A percentile compares a stretch with the other conserved stretches of the same genome.
Conservation (phyloP, 1,284 basidiomycete species). For the Cryptococcus depauperatus region DNA sequence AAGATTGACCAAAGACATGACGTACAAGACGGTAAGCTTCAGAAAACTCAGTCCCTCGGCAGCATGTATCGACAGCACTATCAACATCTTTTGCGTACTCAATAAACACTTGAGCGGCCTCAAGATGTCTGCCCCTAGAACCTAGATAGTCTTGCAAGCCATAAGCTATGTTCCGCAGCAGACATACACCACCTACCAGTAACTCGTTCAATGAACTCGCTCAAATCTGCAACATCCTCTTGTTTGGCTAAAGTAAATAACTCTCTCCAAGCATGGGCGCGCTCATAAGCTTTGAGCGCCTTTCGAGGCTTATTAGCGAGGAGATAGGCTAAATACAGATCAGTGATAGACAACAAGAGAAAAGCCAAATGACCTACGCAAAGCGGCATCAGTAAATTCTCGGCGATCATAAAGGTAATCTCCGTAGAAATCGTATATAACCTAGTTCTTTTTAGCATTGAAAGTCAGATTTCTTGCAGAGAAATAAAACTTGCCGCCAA, state of each 20-base stretch:
- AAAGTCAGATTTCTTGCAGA: not conserved
- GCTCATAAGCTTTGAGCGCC: conserved; percentile 77
- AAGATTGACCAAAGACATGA: not conserved
- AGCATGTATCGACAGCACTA: conserved; percentile 66
- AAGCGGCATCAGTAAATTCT: conserved; percentile 74
- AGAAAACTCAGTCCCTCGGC: conserved; percentile 70
- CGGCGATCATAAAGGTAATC: conserved; percentile 79
- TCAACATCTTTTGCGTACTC: conserved; percentile 77
- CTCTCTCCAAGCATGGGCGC: conserved; percentile 79
- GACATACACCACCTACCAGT: conserved; percentile 63
- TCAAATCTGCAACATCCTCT: conserved; percentile 52
- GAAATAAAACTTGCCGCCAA: conserved; percentile 53
- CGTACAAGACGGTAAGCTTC: conserved; percentile 75
- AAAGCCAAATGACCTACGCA: conserved; percentile 52
- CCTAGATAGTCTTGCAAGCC: conserved; percentile 60
- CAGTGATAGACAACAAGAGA: not conserved
- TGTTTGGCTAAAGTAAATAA: conserved; percentile 68
- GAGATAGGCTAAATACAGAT: conserved; percentile 55
- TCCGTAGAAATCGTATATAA: conserved; percentile 70
- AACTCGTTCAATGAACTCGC: conserved; percentile 61
- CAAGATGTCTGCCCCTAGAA: conserved; percentile 66
- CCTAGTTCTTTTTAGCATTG: conserved; percentile 40
- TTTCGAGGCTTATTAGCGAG: conserved; percentile 58
- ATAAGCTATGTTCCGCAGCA: too few species aligned
- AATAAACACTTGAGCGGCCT: conserved; percentile 74